Conservation (phyloP, 1,139 yeast species). For the Hansenula sp. region DNA sequence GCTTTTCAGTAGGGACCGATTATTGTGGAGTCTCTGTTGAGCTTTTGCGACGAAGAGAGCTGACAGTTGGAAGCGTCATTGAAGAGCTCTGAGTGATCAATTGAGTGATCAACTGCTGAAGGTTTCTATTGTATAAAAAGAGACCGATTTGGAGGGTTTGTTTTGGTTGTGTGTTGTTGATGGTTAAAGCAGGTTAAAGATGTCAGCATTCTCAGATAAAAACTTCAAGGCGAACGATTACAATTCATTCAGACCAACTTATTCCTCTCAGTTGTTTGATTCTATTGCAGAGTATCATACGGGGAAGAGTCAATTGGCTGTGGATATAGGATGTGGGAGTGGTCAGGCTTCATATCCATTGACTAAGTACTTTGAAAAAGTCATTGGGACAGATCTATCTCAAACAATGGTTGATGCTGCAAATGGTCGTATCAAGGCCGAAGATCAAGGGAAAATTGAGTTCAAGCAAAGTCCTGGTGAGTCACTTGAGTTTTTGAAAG, state of each 20-base stretch:
- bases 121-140: too few species aligned
- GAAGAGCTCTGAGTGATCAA: too few species aligned
- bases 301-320: slow-evolving; percentile 29
- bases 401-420: slow-evolving; percentile 56
- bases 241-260: slow-evolving; percentile 51
- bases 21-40: too few species aligned
- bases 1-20: too few species aligned
- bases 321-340: slow-evolving; percentile 82
- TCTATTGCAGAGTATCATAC: slow-evolving; percentile 31
- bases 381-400: slow-evolving; percentile 66
- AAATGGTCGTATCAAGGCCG: slow-evolving; percentile 15
- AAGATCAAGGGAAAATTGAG: slow-evolving; percentile 13
- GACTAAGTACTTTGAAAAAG: slow-evolving; percentile 36
- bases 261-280: slow-evolving; percentile 43
- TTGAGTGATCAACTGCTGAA: too few species aligned
- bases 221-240: slow-evolving; percentile 49
- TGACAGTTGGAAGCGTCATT: too few species aligned
- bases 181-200: slow-evolving; percentile 13
- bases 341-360: slow-evolving; percentile 67
- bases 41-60: too few species aligned
- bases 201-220: slow-evolving; percentile 52
- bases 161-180: too few species aligned
- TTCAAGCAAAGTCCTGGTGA: slow-evolving; percentile 30
- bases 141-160: too few species aligned
- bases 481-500: slow-evolving; percentile 19